Evolutionary conservation across 371 early-diverging fungal species (phyloP).

Genomic region (Mortierella sp.): DNA sequence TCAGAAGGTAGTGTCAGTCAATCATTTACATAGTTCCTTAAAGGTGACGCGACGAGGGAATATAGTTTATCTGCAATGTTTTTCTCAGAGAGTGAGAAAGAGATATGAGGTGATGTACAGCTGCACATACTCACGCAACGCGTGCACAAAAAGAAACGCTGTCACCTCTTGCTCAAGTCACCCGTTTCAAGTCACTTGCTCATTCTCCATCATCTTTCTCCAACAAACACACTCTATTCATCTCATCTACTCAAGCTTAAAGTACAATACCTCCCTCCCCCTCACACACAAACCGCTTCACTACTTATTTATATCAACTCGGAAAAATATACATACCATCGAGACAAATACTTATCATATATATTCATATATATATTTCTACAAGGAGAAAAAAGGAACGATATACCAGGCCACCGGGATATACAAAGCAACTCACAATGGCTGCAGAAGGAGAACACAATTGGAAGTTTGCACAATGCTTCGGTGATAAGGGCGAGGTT

Average conservation of each 20-base stretch:
- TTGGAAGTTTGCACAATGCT: slow-evolving; percentile 98
- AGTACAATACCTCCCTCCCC: not conserved
- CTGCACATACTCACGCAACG: not conserved
- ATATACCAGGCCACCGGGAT: not conserved
- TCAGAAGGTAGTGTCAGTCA: not conserved
- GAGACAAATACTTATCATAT: not conserved
- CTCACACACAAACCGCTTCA: too few relatives aligned
- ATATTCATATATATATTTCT: not conserved
- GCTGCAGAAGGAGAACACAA: slow-evolving; percentile 70
- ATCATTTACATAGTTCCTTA: not conserved
- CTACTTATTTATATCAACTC: not conserved
- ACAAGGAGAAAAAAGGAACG: not conserved
- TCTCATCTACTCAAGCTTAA: not conserved
- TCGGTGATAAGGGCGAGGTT: slow-evolving; percentile 98
- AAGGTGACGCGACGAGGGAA: not conserved
- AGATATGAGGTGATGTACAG: not conserved
- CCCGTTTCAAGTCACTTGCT: slow-evolving; percentile 2
- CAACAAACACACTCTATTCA: not conserved
- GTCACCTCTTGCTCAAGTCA: not conserved
- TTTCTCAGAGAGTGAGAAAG: not conserved
- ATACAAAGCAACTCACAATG: slow-evolving; percentile 20
- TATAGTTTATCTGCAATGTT: too few relatives aligned
- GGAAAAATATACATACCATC: not conserved
- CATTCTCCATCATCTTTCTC: slow-evolving; percentile 2
- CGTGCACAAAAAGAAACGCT: slow-evolving; percentile 8